A percentile compares a stretch with the other conserved stretches of the same genome.
These are phyloP conservation scores for Ceratocystis cacaofunesta DNA, from an alignment of 2,329 filamentous ascomycete species.

Conservation along the genomic window DNA sequence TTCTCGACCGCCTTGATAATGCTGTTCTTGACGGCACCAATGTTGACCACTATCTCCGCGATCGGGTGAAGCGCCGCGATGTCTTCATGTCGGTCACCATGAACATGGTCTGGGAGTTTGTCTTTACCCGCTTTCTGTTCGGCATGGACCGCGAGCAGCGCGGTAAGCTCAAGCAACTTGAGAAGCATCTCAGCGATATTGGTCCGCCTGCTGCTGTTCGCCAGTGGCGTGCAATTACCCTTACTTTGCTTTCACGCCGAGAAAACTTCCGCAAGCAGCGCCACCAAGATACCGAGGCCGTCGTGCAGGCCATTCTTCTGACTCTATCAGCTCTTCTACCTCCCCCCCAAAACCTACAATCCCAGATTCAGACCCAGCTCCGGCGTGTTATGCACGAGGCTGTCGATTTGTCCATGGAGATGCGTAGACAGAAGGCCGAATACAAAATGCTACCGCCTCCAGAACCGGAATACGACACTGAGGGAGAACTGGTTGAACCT, in stretches of 20 bases:
- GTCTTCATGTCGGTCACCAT: slow-evolving; percentile 98
- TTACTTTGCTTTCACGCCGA: slow-evolving; percentile 73
- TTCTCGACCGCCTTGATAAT: slow-evolving; percentile 88
- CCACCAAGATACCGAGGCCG: slow-evolving; percentile 80
- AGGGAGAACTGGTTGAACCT: slow-evolving; percentile 75
- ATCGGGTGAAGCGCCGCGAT: slow-evolving; percentile 77
- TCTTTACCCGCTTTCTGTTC: slow-evolving; percentile 95
- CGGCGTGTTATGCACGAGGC: slow-evolving; percentile 78
- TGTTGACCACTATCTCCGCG: slow-evolving; percentile 72
- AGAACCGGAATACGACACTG: slow-evolving; percentile 85
- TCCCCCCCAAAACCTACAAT: slow-evolving; percentile 65
- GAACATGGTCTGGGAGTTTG: slow-evolving; percentile 98
- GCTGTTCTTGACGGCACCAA: slow-evolving; percentile 86
- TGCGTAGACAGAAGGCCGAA: slow-evolving; percentile 91
- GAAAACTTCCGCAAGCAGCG: slow-evolving; percentile 69
- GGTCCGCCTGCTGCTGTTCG: slow-evolving; percentile 80
- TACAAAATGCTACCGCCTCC: slow-evolving; percentile 97
- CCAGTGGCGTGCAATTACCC: slow-evolving; percentile 89
- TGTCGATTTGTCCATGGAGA: slow-evolving; percentile 83
- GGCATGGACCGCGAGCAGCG: slow-evolving; percentile 97
- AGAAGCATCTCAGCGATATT: slow-evolving; percentile 80
- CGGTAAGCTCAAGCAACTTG: slow-evolving; percentile 89
- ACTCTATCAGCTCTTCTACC: slow-evolving; percentile 74
- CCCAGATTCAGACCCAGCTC: slow-evolving; percentile 68
- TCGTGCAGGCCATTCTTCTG: slow-evolving; percentile 72